A percentile compares a stretch with the other conserved stretches of the same genome.
Conservation (phyloP, 805 yeast genomes). For the Zygotorulaspora chibaensis region DNA sequence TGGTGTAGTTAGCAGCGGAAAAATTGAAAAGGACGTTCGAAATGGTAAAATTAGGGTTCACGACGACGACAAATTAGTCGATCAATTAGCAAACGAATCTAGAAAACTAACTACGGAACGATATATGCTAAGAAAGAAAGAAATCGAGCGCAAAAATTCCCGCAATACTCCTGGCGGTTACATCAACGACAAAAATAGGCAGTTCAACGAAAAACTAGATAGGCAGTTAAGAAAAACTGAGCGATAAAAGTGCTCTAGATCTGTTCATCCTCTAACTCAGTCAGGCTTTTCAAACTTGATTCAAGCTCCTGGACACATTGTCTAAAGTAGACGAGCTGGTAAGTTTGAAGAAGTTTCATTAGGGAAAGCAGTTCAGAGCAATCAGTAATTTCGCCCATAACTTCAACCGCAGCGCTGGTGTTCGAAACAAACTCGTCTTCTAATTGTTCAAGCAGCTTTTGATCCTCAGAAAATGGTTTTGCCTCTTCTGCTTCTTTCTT, state of each 20-base stretch:
- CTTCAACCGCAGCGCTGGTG: conserved; percentile 71
- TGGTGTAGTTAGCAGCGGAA: not conserved
- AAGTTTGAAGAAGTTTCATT: conserved; percentile 60
- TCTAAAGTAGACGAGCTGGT: conserved; percentile 63
- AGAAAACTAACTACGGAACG: conserved; percentile 20
- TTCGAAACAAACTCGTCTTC: conserved; percentile 82
- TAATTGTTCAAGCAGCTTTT: conserved; percentile 47
- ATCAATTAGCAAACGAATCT: conserved; percentile 21
- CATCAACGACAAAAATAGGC: conserved; percentile 32
- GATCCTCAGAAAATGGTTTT: conserved; percentile 27
- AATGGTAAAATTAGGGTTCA: conserved; percentile 14
- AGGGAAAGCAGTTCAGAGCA: conserved; percentile 62
- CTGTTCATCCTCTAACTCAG: conserved; percentile 21
- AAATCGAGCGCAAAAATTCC: conserved; percentile 10
- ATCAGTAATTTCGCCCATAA: conserved; percentile 67
- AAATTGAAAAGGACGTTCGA: conserved; percentile 9
- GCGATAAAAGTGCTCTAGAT: conserved; percentile 1
- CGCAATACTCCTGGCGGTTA: conserved; percentile 17
- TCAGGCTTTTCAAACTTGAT: conserved; percentile 41
- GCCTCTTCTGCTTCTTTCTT: conserved; percentile 9
- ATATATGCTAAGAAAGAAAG: conserved; percentile 18
- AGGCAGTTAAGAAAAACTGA: conserved; percentile 15
- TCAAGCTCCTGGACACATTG: conserved; percentile 48
- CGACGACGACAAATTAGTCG: conserved; percentile 21
- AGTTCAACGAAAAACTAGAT: conserved; percentile 30